Evolutionary conservation across 345 rosid species (phyloP), one percentile per base, ranked within the genome.

Genomic region (Alliaria petiolata): DNA sequence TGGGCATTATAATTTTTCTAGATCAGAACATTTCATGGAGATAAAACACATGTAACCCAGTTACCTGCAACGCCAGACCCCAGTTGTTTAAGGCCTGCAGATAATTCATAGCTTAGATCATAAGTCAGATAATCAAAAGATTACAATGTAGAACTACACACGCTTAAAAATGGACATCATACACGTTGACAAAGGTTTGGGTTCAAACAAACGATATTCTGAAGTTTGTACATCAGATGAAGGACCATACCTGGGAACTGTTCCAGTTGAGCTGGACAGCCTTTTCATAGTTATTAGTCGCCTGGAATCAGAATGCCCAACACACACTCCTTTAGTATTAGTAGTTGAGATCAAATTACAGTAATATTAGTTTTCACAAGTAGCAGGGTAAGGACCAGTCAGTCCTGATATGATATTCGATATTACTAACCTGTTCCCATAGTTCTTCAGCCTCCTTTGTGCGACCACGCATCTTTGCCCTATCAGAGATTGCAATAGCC

Each of bases 391-490:
- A 34, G 7, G 31, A 9, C 51, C 19, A 22, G n/a, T n/a, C n/a
- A n/a, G n/a, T n/a, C n/a, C n/a, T n/a, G n/a, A n/a, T n/a, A 62
- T 20, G 4, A 50, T 14, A 9, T 25, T 30, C 60, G 69, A 50
- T 46, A 10, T n/a, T 7, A 50, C 49, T 52, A 73, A 91, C 99
- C 88, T 88, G 97, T 82, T 87, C 85, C 99, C 99, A 95, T 40
- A 92, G 74, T 84, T 95, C 97, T 84, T 95, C 99, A 64, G 97
- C 99, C 81, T 95, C 98, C 84, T 91, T 95, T 52, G 99, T 95
- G 70, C 97, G 97, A 64, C 99, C 98, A 62, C 98, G 98, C 93
- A 89, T 89, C 85, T 90, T 95, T 56, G 99, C 99, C 76, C 99
- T 82, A 77, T 95, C 99, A 58, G 99, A 95, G 66, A 95, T 92